Conservation (phyloP, 2,329 filamentous ascomycete genomes). For the Talaromyces funiculosus region DNA sequence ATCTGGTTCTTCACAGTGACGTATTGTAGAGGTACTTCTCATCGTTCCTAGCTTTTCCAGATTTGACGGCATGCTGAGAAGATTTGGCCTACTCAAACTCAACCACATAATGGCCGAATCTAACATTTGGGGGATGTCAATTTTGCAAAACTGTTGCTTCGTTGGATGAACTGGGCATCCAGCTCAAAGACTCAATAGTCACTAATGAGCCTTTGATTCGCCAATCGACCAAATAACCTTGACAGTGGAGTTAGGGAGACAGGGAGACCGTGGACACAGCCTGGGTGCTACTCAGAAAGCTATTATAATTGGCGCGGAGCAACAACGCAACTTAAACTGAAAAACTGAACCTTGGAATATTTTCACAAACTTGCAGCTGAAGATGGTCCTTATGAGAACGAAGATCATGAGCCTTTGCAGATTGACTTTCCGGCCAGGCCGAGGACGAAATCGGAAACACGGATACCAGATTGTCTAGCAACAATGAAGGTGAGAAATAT, state of each 20-base stretch:
- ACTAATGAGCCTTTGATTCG: not conserved
- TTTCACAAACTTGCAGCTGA: not conserved
- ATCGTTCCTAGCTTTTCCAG: not conserved
- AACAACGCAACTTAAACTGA: not conserved
- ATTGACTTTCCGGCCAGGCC: conserved; percentile 10
- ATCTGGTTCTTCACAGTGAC: conserved; percentile 6
- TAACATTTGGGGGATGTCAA: too few relatives aligned
- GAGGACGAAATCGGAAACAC: too few relatives aligned
- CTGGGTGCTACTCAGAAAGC: too few relatives aligned
- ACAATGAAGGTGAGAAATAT: too few relatives aligned
- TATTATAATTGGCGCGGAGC: conserved; percentile 8
- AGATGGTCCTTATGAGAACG: not conserved
- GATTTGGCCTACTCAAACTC: not conserved
- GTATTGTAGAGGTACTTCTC: not conserved
- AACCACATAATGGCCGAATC: not conserved
- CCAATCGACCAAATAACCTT: not conserved
- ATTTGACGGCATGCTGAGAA: not conserved
- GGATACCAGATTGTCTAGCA: too few relatives aligned
- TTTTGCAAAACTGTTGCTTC: not conserved
- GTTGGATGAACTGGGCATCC: not conserved
- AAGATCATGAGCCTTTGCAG: not conserved
- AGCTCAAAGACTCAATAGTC: too few relatives aligned
- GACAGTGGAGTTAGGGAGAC: not conserved
- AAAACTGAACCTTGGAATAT: not conserved
- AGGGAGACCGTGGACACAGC: not conserved